phyloP scores from a whole-genome alignment of 148 eudicot species.

The Vaccinium macrocarpon region DNA sequence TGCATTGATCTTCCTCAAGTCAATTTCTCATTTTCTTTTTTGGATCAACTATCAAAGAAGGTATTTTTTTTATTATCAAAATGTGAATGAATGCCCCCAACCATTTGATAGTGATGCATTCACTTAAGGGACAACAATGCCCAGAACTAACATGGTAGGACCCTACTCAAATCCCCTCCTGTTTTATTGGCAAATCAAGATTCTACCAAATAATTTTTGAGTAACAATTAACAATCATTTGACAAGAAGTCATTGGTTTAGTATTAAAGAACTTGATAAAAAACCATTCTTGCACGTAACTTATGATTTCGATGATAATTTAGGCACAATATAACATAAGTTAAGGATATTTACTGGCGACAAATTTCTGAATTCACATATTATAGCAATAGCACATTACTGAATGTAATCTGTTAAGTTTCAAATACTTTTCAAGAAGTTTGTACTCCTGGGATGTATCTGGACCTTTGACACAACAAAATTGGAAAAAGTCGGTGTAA shows the following conservation, averaged over 20 bases:
- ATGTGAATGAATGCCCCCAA: background rate
- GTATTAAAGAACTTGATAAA: background rate
- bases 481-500: background rate
- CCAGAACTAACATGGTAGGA: background rate
- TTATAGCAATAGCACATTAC: background rate
- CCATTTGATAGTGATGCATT: background rate
- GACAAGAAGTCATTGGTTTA: background rate
- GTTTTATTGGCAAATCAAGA: background rate
- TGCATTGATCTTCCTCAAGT: slow-evolving; percentile 26
- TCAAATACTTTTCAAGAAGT: background rate
- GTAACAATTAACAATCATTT: background rate
- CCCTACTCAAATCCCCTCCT: background rate
- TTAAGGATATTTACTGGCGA: background rate
- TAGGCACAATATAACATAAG: background rate
- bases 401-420: too few species aligned
- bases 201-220: background rate
- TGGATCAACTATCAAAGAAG: background rate
- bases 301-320: background rate
- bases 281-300: background rate
- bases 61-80: background rate
- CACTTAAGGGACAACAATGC: background rate
- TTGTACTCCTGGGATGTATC: background rate
- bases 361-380: background rate
- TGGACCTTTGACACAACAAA: background rate
- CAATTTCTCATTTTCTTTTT: background rate